A percentile compares a stretch with the other conserved stretches of the same genome.
These are phyloP conservation scores for Dothistroma pini DNA, from an alignment of 2,329 filamentous ascomycete genomes.

Conservation along the genomic window DNA sequence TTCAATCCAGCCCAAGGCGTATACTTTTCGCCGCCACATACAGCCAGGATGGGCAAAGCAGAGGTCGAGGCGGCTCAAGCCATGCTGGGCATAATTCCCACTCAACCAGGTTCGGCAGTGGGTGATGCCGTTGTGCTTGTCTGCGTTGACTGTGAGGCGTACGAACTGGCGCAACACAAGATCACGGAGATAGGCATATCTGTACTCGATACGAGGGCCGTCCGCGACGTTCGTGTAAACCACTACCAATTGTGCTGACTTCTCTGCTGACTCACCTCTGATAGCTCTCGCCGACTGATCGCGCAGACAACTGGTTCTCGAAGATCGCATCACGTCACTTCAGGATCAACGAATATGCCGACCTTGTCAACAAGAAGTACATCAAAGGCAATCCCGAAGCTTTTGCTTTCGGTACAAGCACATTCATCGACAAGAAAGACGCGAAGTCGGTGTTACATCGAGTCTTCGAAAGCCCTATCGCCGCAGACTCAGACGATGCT, in stretches of 20 bases:
- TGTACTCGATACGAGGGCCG: slow-evolving; percentile 65
- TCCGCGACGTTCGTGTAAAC: slow-evolving; percentile 7
- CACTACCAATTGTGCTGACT: neutral
- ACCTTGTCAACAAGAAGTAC: slow-evolving; percentile 64
- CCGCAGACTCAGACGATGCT: neutral
- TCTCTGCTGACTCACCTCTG: neutral
- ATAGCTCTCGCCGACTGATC: slow-evolving; percentile 36
- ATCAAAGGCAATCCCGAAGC: slow-evolving; percentile 68
- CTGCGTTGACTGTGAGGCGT: slow-evolving; percentile 77
- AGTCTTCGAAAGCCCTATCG: slow-evolving; percentile 52
- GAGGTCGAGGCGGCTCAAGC: slow-evolving; percentile 1
- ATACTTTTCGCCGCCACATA: neutral
- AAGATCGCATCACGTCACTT: slow-evolving; percentile 54
- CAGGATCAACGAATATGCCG: slow-evolving; percentile 65
- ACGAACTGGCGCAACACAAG: slow-evolving; percentile 61
- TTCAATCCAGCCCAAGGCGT: neutral
- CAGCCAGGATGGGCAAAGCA: neutral
- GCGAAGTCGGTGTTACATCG: slow-evolving; percentile 39
- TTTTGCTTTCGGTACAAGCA: slow-evolving; percentile 68
- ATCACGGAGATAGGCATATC: slow-evolving; percentile 87
- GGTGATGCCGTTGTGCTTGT: slow-evolving; percentile 59
- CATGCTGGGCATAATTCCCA: slow-evolving; percentile 6
- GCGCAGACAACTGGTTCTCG: slow-evolving; percentile 3
- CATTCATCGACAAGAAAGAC: slow-evolving; percentile 42
- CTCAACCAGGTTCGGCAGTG: neutral